These are phyloP conservation scores for Claviceps humidiphila DNA, from an alignment of 2,329 filamentous ascomycete species.

Conservation along the genomic window DNA sequence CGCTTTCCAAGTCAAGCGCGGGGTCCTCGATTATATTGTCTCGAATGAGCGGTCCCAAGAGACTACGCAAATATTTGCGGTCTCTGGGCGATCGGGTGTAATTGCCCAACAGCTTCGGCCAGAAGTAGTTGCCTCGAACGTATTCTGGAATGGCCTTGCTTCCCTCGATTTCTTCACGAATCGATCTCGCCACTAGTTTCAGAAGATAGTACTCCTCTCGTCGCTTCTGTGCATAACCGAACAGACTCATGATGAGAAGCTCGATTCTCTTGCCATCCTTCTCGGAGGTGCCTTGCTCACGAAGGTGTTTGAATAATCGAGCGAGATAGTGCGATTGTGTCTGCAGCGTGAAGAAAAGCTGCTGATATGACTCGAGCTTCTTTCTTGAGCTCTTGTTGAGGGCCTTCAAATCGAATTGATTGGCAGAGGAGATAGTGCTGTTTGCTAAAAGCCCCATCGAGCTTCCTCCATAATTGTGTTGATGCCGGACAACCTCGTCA, in stretches of 20 bases:
- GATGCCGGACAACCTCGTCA: constrained; percentile 93
- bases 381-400: constrained; percentile 92
- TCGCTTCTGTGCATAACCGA: constrained; percentile 93
- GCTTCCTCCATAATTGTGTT: constrained; percentile 88
- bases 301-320: constrained; percentile 69
- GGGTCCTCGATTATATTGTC: constrained; percentile 91
- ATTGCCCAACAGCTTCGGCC: constrained; percentile 71
- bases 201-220: constrained; percentile 94
- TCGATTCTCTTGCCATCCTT: constrained; percentile 90
- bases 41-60: constrained; percentile 72
- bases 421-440: constrained; percentile 73
- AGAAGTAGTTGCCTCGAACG: constrained; percentile 81
- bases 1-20: constrained; percentile 83
- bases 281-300: constrained; percentile 73
- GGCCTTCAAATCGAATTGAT: constrained; percentile 92
- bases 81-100: constrained; percentile 87
- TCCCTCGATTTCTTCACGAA: constrained; percentile 72
- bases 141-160: constrained; percentile 69
- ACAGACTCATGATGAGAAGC: constrained; percentile 88
- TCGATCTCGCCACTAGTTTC: constrained; percentile 71
- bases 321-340: constrained; percentile 93
- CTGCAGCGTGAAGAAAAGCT: constrained; percentile 93
- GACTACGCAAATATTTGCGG: constrained; percentile 78
- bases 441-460: constrained; percentile 76
- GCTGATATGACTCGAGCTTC: constrained; percentile 93